phyloP scores from a whole-genome alignment of 495 filamentous ascomycete species.

The Neurospora pannonica region DNA sequence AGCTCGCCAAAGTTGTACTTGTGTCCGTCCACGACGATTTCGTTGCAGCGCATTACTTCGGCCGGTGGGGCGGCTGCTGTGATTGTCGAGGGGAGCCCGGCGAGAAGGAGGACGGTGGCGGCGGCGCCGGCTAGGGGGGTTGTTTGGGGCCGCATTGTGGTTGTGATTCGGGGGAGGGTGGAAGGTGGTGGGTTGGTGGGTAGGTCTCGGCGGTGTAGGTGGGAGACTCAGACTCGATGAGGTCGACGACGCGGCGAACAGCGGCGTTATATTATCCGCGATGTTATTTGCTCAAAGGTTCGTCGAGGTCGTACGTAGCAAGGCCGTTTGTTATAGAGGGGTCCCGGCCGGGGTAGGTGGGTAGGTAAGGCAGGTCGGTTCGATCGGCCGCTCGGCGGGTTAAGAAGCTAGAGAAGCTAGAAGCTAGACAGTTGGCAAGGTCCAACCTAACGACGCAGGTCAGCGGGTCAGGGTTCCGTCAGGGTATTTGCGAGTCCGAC shows the following conservation, averaged over 20 bases:
- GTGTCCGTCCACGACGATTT: slow-evolving; percentile 46
- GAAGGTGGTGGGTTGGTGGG: neutral
- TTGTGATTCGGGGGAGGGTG: neutral
- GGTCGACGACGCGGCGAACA: neutral
- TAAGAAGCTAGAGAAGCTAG: neutral
- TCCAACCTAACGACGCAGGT: neutral
- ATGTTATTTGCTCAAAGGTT: neutral
- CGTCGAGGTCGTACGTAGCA: neutral
- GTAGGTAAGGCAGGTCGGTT: no score
- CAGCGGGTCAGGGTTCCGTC: neutral
- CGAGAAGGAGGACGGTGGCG: slow-evolving; percentile 16
- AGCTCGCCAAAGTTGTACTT: slow-evolving; percentile 52
- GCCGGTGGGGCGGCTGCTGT: slow-evolving; percentile 9
- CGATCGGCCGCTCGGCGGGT: neutral
- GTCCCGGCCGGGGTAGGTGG: neutral
- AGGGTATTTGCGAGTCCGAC: neutral
- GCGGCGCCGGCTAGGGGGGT: neutral
- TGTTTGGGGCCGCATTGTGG: neutral
- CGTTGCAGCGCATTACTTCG: slow-evolving; percentile 41
- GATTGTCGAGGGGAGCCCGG: slow-evolving; percentile 20
- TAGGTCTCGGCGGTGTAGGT: neutral
- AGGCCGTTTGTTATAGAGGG: neutral
- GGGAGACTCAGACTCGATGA: neutral
- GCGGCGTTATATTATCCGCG: neutral
- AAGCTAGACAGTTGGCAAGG: neutral